Base-by-base conservation (phyloP, 352 stramenopile genomes). In the Globisporangium recalcitrans region DNA sequence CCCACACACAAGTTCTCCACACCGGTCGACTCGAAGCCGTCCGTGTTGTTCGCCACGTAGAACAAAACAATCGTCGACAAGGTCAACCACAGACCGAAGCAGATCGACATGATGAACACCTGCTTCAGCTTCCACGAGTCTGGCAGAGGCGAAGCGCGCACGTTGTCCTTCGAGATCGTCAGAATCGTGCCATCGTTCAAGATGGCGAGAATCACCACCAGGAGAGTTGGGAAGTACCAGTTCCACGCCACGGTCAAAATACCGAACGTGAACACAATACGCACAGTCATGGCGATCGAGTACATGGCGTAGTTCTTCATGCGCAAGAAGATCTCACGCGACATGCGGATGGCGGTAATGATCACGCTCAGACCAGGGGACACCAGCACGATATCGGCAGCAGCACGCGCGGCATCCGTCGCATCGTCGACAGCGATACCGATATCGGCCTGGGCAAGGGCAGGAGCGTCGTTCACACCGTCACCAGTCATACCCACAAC, bases 281-380 rank as follows among this genome's bases (percentile, higher is more conserved):
- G 82, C 11, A 95, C 73, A 29, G 86, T 96, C 73, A 93, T 93
- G 42, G 87, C 90, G 24, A 97, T 91, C 48, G 87, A 84, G 77
- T 97, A 97, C 70, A 97, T 86, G 34, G 92, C 88, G 73, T 97
- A 97, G 62, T 85, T 88, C 74, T 97, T 97, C 77, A 97, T 95
- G 51, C 88, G 80, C 57, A 89, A 68, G 77, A 97, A 97, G 53
- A 97, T 97, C 60, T 93, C 76, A 60, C 88, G 78, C 40, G 70
- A 87, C 74, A 94, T 90, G 56, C 91, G 74, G 40, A 97, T 92
- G 24, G 90, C 90, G 14, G 82, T 91, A 71, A 96, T 96, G 54
- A 97, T 97, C 27, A 88, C 81, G 65, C 67, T 82, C 38, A 97
- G 67, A 78, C 88, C 90, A 40, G 85, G 84, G 26, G 88, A 87